Evolutionary conservation across 371 early-diverging fungal genomes (phyloP), one percentile per base, ranked within the genome.

Genomic region (Mucor lusitanicus): DNA sequence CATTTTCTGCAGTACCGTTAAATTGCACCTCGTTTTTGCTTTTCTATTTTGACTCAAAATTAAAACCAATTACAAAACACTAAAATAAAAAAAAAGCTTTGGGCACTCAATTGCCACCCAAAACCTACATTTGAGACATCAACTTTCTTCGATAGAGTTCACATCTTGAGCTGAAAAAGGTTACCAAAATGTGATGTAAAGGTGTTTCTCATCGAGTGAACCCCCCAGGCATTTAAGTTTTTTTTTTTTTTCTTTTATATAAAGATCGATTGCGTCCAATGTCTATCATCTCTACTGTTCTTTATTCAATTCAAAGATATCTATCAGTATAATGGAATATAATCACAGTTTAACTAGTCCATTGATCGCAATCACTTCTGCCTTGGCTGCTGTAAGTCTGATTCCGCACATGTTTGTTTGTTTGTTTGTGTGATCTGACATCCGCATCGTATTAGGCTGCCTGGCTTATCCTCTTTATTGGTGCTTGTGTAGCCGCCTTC

Each of bases 401-500:
- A 37, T 37, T 37, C 7, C 3, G 12, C 25, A 7, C 25, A 0
- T 44, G 44, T 44, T 30, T 55, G 28, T 30, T 32, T 57, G 19
- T 57, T 57, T 57, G 44, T 65, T 65, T 6, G 32, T 37, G 21
- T 30, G 25, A 25, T 58, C 58, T 37, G 33, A 44, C 19, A 19
- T 19, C 44, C 13, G 13, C 13, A 4, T 4, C 6, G 2, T 6
- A 8, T 0, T 48, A 91, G 91, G 65, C 80, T 60, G 90, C 88
- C 6, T 90, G 90, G 91, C 63, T 90, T 44, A 86, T 91, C 63
- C 70, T 82, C n/a, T 90, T 91, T 74, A 72, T 90, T 33, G 84
- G 87, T 58, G 80, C 79, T 46, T 89, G 90, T 74, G 83, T 84
- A 57, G 73, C 80, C 21, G 78, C 73, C n/a, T 53, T 78, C 11